phyloP scores from a whole-genome alignment of 805 yeast genomes.

The Yarrowia sp. region DNA sequence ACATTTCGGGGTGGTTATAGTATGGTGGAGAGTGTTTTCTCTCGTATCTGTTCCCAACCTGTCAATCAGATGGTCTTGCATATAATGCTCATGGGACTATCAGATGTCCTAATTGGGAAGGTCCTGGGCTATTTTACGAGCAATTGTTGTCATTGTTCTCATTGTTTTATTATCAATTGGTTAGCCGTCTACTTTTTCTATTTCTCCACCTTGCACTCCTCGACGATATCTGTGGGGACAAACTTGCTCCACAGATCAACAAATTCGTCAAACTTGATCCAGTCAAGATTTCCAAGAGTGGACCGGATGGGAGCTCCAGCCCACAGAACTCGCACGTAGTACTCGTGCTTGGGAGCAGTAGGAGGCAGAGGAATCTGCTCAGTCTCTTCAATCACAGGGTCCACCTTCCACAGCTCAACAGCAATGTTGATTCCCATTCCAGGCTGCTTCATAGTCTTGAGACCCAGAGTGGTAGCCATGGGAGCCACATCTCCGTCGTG shows the following conservation, averaged over 20 bases:
- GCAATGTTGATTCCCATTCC: constrained; percentile 26
- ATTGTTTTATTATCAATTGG: too few relatives aligned
- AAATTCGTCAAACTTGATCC: constrained; percentile 39
- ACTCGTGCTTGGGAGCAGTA: background rate
- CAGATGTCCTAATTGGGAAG: background rate
- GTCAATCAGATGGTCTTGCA: constrained; percentile 3
- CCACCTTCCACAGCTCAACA: constrained; percentile 18
- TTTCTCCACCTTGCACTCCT: constrained; percentile 6
- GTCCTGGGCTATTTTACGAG: too few relatives aligned
- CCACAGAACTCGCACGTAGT: constrained; percentile 45
- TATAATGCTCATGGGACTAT: background rate
- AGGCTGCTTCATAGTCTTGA: constrained; percentile 50
- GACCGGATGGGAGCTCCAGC: constrained; percentile 48
- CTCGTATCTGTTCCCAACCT: too few relatives aligned
- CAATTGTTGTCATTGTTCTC: too few relatives aligned
- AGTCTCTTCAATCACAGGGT: background rate
- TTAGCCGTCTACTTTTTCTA: too few relatives aligned
- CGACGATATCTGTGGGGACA: constrained; percentile 12
- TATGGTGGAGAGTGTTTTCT: background rate
- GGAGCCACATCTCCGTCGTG: constrained; percentile 54
- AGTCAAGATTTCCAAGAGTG: constrained; percentile 25
- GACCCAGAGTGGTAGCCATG: constrained; percentile 51
- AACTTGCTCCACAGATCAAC: constrained; percentile 20
- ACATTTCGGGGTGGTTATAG: background rate
- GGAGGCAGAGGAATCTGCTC: constrained; percentile 4